Evolutionary conservation across 1,284 basidiomycete species (phyloP), one percentile per base, ranked within the genome.

Genomic region (Schizopora paradoxa): DNA sequence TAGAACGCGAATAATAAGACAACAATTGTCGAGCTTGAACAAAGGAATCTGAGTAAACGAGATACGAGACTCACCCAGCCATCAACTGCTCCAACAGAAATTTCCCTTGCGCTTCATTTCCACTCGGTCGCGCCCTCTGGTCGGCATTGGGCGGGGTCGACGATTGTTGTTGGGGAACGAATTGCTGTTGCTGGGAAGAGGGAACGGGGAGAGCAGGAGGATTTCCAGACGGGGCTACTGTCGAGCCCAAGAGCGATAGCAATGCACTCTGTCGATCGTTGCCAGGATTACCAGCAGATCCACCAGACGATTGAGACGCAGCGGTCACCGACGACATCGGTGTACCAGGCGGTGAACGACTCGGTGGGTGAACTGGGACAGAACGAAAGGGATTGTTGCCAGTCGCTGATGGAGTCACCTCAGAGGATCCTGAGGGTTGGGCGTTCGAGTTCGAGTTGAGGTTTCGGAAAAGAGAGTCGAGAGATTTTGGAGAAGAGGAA

Each of bases 21-120:
- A 23, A 14, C n/a, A 18, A 25, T 19, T 34, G 26, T 46, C 44
- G 31, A 21, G 16, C 40, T 11, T 41, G 6, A 36, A 21, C 8
- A 32, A 32, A 19, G 23, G 18, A 10, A 31, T 31, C 10, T 25
- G 49, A 41, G 35, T 18, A 51, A 38, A 43, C 38, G 45, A 51
- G 49, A 41, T 29, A 54, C n/a, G n/a, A n/a, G 22, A 71, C 82
- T 68, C 59, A 88, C 85, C 82, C 80, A 48, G 79, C 71, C 79
- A 89, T 86, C 50, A 89, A 67, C 59, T 87, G 82, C 54, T 89
- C 86, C 47, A 89, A 64, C 54, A 89, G 62, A 49, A 80, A 69
- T 65, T 87, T 85, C 41, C 82, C 82, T 59, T 85, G 82, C 1
- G 74, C 64, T 53, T 86, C 82, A 52, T 70, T 78, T 53, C 67